Evolutionary conservation across 108 stramenopile species (phyloP).

Genomic region (Licmophora abbreviata): DNA sequence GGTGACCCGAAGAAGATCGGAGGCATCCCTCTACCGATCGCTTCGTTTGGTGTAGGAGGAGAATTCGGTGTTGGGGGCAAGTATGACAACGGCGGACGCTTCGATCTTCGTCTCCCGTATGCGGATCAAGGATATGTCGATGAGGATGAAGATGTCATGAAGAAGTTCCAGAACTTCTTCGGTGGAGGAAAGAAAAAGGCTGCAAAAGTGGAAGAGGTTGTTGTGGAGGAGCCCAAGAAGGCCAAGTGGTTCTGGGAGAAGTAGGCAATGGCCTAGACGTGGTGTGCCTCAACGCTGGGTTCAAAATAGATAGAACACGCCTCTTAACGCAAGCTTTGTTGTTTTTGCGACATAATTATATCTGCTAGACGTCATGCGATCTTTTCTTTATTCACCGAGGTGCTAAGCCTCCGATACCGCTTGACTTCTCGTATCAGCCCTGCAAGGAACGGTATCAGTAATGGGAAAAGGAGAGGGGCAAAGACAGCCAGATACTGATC

Average conservation of each 20-base stretch:
- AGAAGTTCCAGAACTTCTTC: constrained; percentile 42
- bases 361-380: neutral
- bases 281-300: too few species aligned
- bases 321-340: too few species aligned
- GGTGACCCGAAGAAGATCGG: constrained; percentile 77
- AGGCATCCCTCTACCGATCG: constrained; percentile 77
- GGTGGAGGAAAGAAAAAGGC: constrained; percentile 42
- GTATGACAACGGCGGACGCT: constrained; percentile 94
- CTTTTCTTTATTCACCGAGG: neutral
- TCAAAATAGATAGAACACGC: too few species aligned
- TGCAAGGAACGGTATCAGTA: constrained; percentile 48
- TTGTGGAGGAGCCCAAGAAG: constrained; percentile 7
- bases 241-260: constrained; percentile 20
- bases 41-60: constrained; percentile 85
- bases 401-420: constrained; percentile 21
- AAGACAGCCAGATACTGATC: constrained; percentile 69
- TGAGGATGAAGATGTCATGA: constrained; percentile 69
- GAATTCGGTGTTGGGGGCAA: constrained; percentile 89
- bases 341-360: neutral
- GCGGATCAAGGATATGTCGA: constrained; percentile 92
- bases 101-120: constrained; percentile 91
- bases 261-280: too few species aligned
- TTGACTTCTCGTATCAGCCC: constrained; percentile 48
- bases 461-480: constrained; percentile 56
- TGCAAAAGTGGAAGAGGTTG: constrained; percentile 4